phyloP scores from a whole-genome alignment of 1,284 basidiomycete genomes.

The Malassezia furfur region DNA sequence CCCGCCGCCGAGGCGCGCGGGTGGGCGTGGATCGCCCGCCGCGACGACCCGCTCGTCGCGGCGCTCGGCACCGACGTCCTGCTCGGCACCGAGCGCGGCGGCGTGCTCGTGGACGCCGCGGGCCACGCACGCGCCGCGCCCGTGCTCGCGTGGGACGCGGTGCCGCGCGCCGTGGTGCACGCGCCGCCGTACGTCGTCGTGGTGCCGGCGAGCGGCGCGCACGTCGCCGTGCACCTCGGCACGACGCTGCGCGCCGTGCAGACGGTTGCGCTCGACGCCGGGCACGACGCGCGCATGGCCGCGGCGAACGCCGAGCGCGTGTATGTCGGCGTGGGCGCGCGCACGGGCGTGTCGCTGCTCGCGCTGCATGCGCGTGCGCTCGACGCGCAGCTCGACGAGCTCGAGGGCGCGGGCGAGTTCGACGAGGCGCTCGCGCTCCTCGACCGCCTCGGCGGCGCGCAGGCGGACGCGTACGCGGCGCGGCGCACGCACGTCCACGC shows the following conservation, averaged over 20 bases:
- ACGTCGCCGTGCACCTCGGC: conserved; percentile 1
- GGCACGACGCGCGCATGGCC: conserved; percentile 24
- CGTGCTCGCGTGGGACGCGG: conserved; percentile 8
- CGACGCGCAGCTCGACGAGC: conserved; percentile 73
- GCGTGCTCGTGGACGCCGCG: conserved; percentile 2
- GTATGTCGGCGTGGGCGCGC: background rate
- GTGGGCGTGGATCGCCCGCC: conserved; percentile 5
- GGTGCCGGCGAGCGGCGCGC: background rate
- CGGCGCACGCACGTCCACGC: conserved; percentile 50
- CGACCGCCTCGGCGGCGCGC: conserved; percentile 51
- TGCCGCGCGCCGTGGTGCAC: conserved; percentile 57
- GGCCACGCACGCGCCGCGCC: background rate
- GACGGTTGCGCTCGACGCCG: conserved; percentile 1
- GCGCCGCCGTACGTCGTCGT: conserved; percentile 26
- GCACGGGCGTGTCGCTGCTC: conserved; percentile 63
- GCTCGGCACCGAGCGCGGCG: background rate
- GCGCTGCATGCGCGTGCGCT: conserved; percentile 63
- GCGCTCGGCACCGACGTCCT: conserved; percentile 2
- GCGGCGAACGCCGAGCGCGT: conserved; percentile 22
- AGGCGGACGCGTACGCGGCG: conserved; percentile 56
- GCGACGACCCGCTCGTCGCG: background rate
- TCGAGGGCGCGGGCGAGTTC: conserved; percentile 65
- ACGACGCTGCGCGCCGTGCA: conserved; percentile 51
- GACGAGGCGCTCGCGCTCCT: conserved; percentile 71
- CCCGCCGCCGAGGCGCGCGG: background rate